phyloP scores from a whole-genome alignment of 1,284 basidiomycete species.

The Apiotrichum siamense region DNA sequence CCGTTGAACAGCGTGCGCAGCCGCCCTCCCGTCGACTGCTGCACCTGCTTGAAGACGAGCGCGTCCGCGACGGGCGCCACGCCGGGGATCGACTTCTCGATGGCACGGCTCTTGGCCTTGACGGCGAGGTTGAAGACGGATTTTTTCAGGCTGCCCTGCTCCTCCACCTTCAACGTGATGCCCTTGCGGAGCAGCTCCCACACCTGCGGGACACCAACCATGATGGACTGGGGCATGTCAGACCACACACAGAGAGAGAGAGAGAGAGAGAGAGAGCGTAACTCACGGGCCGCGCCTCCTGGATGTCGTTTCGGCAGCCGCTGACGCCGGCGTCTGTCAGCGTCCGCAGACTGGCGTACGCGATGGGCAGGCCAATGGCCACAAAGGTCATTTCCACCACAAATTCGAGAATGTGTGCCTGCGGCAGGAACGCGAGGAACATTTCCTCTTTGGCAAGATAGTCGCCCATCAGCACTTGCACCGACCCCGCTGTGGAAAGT shows the following conservation, averaged over 20 bases:
- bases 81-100: slow-evolving; percentile 57
- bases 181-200: slow-evolving; percentile 64
- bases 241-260: not conserved
- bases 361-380: slow-evolving; percentile 20
- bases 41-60: slow-evolving; percentile 66
- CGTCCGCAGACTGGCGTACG: slow-evolving; percentile 60
- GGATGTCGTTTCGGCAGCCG: slow-evolving; percentile 79
- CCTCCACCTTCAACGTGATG: slow-evolving; percentile 69
- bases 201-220: slow-evolving; percentile 86
- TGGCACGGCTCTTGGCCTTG: slow-evolving; percentile 57
- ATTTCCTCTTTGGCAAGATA: slow-evolving; percentile 41
- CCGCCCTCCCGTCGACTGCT: slow-evolving; percentile 74
- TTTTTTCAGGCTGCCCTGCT: slow-evolving; percentile 68
- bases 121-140: slow-evolving; percentile 56
- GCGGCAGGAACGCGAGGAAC: slow-evolving; percentile 81
- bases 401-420: slow-evolving; percentile 73
- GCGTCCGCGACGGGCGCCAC: slow-evolving; percentile 64
- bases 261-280: not conserved
- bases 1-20: slow-evolving; percentile 57
- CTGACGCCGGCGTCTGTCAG: slow-evolving; percentile 80
- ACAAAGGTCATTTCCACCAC: slow-evolving; percentile 25
- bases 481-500: not conserved
- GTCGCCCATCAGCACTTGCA: not conserved
- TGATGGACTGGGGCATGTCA: slow-evolving; percentile 50
- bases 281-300: slow-evolving; percentile 60